These are phyloP conservation scores for Phytophthora pluvialis DNA, from an alignment of 352 stramenopile species.

Conservation along the genomic window DNA sequence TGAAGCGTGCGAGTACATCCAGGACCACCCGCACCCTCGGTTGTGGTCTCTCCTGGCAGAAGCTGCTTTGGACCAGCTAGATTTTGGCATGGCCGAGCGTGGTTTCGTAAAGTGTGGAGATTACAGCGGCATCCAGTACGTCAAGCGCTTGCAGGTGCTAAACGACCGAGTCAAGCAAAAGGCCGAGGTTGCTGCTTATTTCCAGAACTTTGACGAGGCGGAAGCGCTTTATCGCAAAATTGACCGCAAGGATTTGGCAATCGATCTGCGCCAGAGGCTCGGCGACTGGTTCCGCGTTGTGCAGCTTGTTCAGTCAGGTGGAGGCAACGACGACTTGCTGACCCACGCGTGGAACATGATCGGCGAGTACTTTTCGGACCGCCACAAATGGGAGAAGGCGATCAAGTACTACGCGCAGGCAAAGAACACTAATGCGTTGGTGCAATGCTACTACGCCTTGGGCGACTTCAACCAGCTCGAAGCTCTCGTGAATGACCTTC, in stretches of 20 bases:
- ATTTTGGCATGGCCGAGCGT: slow-evolving; percentile 93
- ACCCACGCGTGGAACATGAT: slow-evolving; percentile 89
- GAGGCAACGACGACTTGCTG: slow-evolving; percentile 84
- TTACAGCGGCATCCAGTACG: slow-evolving; percentile 94
- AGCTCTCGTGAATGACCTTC: slow-evolving; percentile 84
- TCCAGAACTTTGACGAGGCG: slow-evolving; percentile 93
- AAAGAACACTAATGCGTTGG: slow-evolving; percentile 76
- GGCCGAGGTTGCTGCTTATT: slow-evolving; percentile 91
- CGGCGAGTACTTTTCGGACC: slow-evolving; percentile 91
- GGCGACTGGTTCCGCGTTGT: slow-evolving; percentile 95
- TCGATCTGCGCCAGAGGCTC: slow-evolving; percentile 89
- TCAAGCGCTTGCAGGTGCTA: slow-evolving; percentile 89
- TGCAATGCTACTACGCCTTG: slow-evolving; percentile 92
- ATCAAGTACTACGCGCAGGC: slow-evolving; percentile 92
- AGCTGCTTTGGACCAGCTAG: slow-evolving; percentile 87
- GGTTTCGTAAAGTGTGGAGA: slow-evolving; percentile 92
- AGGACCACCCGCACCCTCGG: slow-evolving; percentile 85
- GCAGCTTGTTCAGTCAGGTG: slow-evolving; percentile 78
- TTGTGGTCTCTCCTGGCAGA: slow-evolving; percentile 91
- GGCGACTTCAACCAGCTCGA: slow-evolving; percentile 91
- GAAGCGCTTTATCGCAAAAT: slow-evolving; percentile 94
- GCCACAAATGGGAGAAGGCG: slow-evolving; percentile 93
- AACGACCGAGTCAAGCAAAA: slow-evolving; percentile 93
- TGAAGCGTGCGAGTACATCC: slow-evolving; percentile 85
- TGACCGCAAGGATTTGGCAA: slow-evolving; percentile 94